Conservation (phyloP, 2,329 filamentous ascomycete genomes). For the Penicillium sp. region DNA sequence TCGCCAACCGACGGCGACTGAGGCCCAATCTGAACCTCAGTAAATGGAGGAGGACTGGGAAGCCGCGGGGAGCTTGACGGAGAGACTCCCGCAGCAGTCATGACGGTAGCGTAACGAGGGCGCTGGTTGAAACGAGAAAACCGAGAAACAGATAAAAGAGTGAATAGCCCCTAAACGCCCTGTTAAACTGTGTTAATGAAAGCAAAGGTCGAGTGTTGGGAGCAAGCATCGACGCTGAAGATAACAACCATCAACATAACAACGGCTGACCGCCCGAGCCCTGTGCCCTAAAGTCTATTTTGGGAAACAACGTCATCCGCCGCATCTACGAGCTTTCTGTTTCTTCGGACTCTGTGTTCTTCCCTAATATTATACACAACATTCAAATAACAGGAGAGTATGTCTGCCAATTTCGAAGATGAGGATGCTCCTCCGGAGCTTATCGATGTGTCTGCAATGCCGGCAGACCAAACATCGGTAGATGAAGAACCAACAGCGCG, state of each 20-base stretch:
- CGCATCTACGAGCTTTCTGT: constrained; percentile 10
- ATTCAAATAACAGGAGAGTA: constrained; percentile 2
- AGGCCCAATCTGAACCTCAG: constrained; percentile 86
- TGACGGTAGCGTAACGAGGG: constrained; percentile 23
- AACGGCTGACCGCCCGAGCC: constrained; percentile 28
- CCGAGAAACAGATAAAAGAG: constrained; percentile 16
- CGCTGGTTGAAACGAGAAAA: constrained; percentile 16
- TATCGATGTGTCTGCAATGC: constrained; percentile 38
- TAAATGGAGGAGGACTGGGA: constrained; percentile 88
- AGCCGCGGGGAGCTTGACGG: constrained; percentile 81
- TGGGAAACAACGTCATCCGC: constrained; percentile 25
- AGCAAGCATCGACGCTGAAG: constrained; percentile 17
- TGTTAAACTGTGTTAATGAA: constrained; percentile 5
- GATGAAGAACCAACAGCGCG: constrained; percentile 34
- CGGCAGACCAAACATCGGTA: constrained; percentile 23
- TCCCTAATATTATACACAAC: background rate
- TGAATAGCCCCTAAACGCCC: constrained; percentile 18
- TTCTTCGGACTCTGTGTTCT: background rate
- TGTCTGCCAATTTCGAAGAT: constrained; percentile 35
- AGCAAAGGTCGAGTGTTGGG: constrained; percentile 14
- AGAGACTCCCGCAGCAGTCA: constrained; percentile 48
- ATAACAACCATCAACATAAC: constrained; percentile 22
- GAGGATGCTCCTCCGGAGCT: constrained; percentile 47
- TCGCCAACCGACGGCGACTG: constrained; percentile 68
- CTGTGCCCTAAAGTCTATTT: constrained; percentile 29